Evolutionary conservation across 106 monocot species (phyloP).

Genomic region (Platanthera guangdongensis): DNA sequence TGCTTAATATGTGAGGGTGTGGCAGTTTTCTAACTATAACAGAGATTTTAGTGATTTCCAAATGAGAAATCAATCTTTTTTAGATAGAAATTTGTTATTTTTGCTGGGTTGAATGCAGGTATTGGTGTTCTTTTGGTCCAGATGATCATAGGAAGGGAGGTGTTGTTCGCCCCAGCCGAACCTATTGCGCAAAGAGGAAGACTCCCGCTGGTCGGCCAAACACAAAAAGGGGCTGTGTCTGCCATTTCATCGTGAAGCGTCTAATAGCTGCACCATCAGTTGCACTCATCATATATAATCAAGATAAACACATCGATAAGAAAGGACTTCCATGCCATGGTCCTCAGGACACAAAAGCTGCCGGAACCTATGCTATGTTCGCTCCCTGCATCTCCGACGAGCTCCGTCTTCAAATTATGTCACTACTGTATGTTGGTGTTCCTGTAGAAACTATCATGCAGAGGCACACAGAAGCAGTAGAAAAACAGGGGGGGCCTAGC

Average conservation of each 20-base stretch:
- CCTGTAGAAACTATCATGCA: constrained; percentile 99
- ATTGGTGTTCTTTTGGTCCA: constrained; percentile 99
- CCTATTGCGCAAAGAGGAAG: constrained; percentile 50
- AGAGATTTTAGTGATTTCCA: neutral
- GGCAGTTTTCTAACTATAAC: neutral
- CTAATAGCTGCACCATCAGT: constrained; percentile 87
- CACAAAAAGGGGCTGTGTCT: constrained; percentile 90
- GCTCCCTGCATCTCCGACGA: constrained; percentile 91
- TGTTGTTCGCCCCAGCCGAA: constrained; percentile 69
- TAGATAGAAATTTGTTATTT: neutral
- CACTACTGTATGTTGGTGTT: constrained; percentile 80
- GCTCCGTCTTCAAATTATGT: constrained; percentile 70
- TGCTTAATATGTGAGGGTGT: neutral
- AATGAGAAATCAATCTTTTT: neutral
- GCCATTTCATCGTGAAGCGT: constrained; percentile 97
- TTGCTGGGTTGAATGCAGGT: constrained; percentile 26
- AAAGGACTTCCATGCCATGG: constrained; percentile 91
- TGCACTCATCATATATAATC: constrained; percentile 91
- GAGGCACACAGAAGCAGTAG: constrained; percentile 69
- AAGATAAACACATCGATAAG: constrained; percentile 90
- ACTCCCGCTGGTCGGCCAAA: constrained; percentile 86
- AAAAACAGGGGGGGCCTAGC: constrained; percentile 84
- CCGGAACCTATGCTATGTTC: constrained; percentile 83
- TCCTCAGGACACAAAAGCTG: constrained; percentile 60
- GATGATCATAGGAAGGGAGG: constrained; percentile 93